Conservation (phyloP, 345 rosid species). For the Brassica cretica region DNA sequence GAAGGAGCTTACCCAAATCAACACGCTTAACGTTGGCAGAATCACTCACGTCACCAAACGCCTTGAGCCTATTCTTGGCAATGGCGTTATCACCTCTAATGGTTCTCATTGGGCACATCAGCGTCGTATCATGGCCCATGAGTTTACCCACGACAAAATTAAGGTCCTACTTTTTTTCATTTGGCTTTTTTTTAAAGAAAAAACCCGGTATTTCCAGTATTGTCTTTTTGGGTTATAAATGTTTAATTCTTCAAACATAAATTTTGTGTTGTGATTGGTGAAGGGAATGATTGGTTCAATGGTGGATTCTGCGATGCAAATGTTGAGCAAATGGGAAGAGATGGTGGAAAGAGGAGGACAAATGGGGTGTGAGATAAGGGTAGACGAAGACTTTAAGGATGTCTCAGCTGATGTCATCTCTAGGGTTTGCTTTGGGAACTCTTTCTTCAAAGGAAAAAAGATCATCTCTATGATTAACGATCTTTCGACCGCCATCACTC, state of each 20-base stretch:
- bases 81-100: background rate
- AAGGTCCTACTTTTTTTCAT: background rate
- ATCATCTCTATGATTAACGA: background rate
- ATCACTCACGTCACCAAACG: background rate
- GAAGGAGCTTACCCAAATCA: background rate
- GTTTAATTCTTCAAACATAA: background rate
- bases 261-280: background rate
- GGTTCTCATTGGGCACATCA: background rate
- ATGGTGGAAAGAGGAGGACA: background rate
- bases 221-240: no score
- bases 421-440: background rate
- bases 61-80: background rate
- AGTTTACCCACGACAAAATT: background rate
- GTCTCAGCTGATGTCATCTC: background rate
- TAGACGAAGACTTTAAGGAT: background rate
- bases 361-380: background rate
- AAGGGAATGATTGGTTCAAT: background rate
- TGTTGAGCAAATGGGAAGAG: background rate
- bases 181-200: no score
- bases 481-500: background rate
- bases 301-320: background rate
- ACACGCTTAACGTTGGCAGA: background rate
- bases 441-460: background rate
- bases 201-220: no score
- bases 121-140: background rate